Evolutionary conservation across 805 yeast species (phyloP).

Genomic region (Pichia ethanolica): DNA sequence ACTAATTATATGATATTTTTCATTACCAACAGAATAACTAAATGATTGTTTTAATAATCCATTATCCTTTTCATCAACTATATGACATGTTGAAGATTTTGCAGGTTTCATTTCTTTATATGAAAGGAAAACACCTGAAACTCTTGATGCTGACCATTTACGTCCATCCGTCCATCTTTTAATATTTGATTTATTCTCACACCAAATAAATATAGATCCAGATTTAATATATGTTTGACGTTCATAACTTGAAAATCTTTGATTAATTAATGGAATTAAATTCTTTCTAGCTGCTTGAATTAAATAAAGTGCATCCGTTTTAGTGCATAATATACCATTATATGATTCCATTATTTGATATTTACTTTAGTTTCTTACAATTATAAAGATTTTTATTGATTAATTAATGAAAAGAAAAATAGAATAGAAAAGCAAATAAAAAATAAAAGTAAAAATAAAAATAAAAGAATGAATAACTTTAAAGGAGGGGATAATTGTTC

Average conservation of each 20-base stretch:
- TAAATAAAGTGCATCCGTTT: conserved; percentile 55
- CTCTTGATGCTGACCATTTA: conserved; percentile 67
- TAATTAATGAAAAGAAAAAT: too few relatives aligned
- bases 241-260: conserved; percentile 52
- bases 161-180: conserved; percentile 75
- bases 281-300: conserved; percentile 58
- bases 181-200: conserved; percentile 63
- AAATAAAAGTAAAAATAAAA: too few relatives aligned
- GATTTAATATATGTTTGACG: conserved; percentile 40
- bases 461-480: too few relatives aligned
- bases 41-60: conserved; percentile 64
- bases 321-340: conserved; percentile 48
- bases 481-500: too few relatives aligned
- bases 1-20: conserved; percentile 54
- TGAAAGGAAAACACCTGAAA: conserved; percentile 52
- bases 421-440: too few relatives aligned
- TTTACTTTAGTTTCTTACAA: background rate
- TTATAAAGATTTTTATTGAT: too few relatives aligned
- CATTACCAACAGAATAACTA: conserved; percentile 38
- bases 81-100: conserved; percentile 16
- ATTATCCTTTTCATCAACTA: conserved; percentile 36
- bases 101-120: conserved; percentile 51
- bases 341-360: conserved; percentile 44
- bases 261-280: conserved; percentile 47
- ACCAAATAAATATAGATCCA: conserved; percentile 66